Evolutionary conservation across 2,329 filamentous ascomycete genomes (phyloP).

Genomic region (Fonsecaea nubica): DNA sequence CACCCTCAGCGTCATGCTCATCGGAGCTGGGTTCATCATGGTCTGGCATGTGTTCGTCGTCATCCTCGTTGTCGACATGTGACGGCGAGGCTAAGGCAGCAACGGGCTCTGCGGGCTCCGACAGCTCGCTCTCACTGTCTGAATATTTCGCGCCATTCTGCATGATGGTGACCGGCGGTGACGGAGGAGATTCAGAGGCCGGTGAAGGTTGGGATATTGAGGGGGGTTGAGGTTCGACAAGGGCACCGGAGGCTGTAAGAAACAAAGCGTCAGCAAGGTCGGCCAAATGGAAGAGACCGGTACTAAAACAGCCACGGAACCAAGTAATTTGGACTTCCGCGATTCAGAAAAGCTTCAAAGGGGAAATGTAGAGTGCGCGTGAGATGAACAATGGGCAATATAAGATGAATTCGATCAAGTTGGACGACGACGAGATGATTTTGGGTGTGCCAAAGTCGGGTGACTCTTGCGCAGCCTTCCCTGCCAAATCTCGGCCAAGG

Average conservation of each 20-base stretch:
- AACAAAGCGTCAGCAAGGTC: constrained; percentile 40
- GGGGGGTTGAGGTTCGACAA: constrained; percentile 33
- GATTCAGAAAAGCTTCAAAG: constrained; percentile 28
- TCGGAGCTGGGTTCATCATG: constrained; percentile 51
- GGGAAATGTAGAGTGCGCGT: constrained; percentile 18
- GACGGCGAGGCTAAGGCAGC: constrained; percentile 57
- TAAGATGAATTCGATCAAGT: constrained; percentile 37
- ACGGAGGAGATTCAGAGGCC: constrained; percentile 70
- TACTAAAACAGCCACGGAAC: constrained; percentile 13
- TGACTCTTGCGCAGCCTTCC: constrained; percentile 13
- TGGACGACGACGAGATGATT: constrained; percentile 35
- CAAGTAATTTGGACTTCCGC: constrained; percentile 27
- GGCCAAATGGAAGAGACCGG: constrained; percentile 22
- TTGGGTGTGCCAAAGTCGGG: constrained; percentile 18
- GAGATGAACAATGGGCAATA: constrained; percentile 32
- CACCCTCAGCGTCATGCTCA: constrained; percentile 52
- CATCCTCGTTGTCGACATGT: constrained; percentile 50
- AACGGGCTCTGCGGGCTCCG: constrained; percentile 69
- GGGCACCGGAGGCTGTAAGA: constrained; percentile 34
- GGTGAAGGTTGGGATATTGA: constrained; percentile 44
- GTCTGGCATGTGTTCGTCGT: constrained; percentile 52
- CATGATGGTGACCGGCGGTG: constrained; percentile 57
- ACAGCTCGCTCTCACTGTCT: constrained; percentile 76
- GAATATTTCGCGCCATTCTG: constrained; percentile 53
- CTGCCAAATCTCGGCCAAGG: constrained; percentile 8